Evolutionary conservation across 352 stramenopile genomes (phyloP).

Genomic region (Phytophthora citricola): DNA sequence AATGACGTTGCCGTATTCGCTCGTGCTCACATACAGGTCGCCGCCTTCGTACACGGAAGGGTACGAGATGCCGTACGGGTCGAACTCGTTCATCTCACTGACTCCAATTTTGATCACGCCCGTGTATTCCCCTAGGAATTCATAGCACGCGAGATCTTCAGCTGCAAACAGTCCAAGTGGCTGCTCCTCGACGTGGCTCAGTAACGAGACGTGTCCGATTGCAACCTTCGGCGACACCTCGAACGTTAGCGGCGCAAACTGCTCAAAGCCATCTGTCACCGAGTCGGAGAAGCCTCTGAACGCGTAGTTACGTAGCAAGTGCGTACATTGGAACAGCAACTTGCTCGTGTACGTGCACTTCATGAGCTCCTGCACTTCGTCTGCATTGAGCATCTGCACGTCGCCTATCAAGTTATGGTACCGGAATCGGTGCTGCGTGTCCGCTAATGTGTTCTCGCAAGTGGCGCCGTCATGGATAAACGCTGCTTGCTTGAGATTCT

Average conservation of each 20-base stretch:
- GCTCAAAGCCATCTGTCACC: constrained; percentile 53
- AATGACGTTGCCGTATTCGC: no score
- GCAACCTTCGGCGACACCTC: constrained; percentile 57
- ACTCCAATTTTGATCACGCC: constrained; percentile 66
- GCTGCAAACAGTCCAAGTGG: constrained; percentile 68
- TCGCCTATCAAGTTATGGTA: constrained; percentile 44
- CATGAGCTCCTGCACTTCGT: constrained; percentile 68
- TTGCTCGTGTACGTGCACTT: constrained; percentile 76
- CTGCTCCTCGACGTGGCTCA: constrained; percentile 55
- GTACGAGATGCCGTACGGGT: constrained; percentile 82
- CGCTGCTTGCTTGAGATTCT: constrained; percentile 38
- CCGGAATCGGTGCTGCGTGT: constrained; percentile 44
- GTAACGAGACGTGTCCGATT: constrained; percentile 57
- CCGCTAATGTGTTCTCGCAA: constrained; percentile 41
- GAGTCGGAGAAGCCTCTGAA: constrained; percentile 80
- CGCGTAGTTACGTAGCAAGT: constrained; percentile 75
- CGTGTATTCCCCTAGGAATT: constrained; percentile 71
- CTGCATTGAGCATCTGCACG: constrained; percentile 48
- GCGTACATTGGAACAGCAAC: constrained; percentile 71
- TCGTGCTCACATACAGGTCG: no score
- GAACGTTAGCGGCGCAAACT: constrained; percentile 39
- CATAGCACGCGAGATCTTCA: constrained; percentile 44
- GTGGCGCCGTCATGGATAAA: constrained; percentile 48
- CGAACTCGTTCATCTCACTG: constrained; percentile 46
- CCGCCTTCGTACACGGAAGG: no score